Evolutionary conservation across 352 stramenopile genomes (phyloP), one percentile per base, ranked within the genome.

Genomic region (Phytophthora ohioensis): DNA sequence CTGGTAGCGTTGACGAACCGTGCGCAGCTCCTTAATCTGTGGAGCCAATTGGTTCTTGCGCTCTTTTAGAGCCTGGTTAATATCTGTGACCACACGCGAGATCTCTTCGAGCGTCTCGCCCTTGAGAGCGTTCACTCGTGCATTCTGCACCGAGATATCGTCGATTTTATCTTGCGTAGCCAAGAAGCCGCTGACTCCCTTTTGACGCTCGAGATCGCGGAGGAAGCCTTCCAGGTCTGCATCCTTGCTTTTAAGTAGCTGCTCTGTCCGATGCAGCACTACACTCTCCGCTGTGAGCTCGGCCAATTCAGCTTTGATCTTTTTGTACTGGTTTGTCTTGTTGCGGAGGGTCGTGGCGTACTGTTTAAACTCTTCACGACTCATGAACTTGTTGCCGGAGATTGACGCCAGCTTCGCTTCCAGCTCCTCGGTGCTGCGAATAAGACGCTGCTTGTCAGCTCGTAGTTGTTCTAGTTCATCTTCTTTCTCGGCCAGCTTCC

Each of bases 101-200:
- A 98, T 98, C 63, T 98, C 95, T 64, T 98, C 93, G 13, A 99
- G 84, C 32, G 91, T 98, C 72, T 97, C 83, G 9, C 88, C 90
- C 66, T 98, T 99, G 38, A 94, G 67, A 61, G 94, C 84, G 75
- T 99, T 97, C 46, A 98, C 81, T 47, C 91, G 80, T 15, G 89
- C 84, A 47, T 97, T 97, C 75, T 91, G 78, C 67, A 97, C 88
- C 31, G 91, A 94, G 27, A 97, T 82, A 42, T 89, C 76, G 64
- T 97, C 91, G 31, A 98, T 82, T 56, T 93, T 88, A 13, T 91
- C 81, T 69, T 98, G 84, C 10, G 91, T 94, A 32, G 96, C 91
- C 15, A 94, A 74, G 64, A 95, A 97, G 7, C 92, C 92, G 3
- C 79, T 84, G 27, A 98, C 89, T 39, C 91, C 92, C 35, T 94